Evolutionary conservation across 2,329 filamentous ascomycete genomes (phyloP), one percentile per base, ranked within the genome.

Genomic region (Clonostachys sp.): DNA sequence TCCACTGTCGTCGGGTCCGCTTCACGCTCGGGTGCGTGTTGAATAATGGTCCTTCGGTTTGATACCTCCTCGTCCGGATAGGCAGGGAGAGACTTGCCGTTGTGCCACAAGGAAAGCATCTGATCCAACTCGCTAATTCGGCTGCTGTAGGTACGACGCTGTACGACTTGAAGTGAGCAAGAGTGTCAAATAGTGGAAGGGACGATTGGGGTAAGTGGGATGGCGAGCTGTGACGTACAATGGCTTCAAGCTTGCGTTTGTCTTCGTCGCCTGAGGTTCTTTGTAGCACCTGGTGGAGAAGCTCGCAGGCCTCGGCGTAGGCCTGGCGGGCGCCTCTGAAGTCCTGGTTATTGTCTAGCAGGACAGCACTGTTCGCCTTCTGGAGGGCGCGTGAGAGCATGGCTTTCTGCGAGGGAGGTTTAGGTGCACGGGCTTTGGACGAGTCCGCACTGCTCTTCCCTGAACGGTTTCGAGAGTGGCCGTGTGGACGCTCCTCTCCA

Each of bases 381-480:
- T 95, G 87, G 47, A 99, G 73, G 1, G 94, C 94, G 57, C 88
- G 89, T n/a, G 92, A 96, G 35, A 99, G 78, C 91, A 97, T 97
- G 12, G 86, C 88, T 72, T 96, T 97, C 64, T 97, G 87, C 2
- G 87, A 90, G 13, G 81, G 81, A n/a, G 69, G 69, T 51, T 75
- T 75, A n/a, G 50, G 39, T 14, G 51, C 48, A 10, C 61, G 59
- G 41, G 47, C 47, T 46, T 56, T 67, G 34, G 55, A 45, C 18
- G 51, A 42, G 17, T 70, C 65, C 34, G 50, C 52, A 47, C 64
- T 68, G 12, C 61, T 57, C 35, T 60, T 68, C 8, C 60, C 61
- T 43, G 57, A 64, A 24, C 62, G 60, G 39, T 55, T 62, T 40
- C 61, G 57, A 3, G 63, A 60, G 48, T 65, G 65, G 14, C 62